phyloP scores from a whole-genome alignment of 2,329 filamentous ascomycete genomes.

The Ophiostoma piceae region DNA sequence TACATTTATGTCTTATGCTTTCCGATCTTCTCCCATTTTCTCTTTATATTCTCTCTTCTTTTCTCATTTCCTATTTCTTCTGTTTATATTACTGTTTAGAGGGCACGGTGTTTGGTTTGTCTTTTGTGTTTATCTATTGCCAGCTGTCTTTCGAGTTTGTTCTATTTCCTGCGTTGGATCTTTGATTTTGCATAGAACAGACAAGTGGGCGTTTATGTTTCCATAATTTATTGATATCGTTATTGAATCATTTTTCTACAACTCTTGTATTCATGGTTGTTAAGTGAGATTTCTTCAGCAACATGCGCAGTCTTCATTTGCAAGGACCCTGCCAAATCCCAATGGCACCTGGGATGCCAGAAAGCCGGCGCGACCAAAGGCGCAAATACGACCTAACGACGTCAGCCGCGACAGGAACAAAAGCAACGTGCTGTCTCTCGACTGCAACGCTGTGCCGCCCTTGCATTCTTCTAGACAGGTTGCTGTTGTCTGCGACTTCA shows the following conservation, averaged over 20 bases:
- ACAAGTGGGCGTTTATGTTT: conserved; percentile 9
- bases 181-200: conserved; percentile 11
- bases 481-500: not conserved
- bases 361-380: not conserved
- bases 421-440: not conserved
- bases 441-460: not conserved
- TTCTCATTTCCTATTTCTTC: not conserved
- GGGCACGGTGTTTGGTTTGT: conserved; percentile 13
- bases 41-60: conserved; percentile 12
- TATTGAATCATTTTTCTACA: not conserved
- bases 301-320: too few species aligned
- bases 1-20: conserved; percentile 18
- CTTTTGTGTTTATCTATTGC: not conserved
- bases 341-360: not conserved
- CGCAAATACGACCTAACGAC: not conserved
- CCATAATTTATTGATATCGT: not conserved
- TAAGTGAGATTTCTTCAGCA: too few species aligned
- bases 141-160: not conserved
- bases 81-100: conserved; percentile 11
- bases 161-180: conserved; percentile 3
- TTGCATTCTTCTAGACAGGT: not conserved
- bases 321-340: not conserved
- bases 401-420: not conserved
- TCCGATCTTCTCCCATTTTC: not conserved
- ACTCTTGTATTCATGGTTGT: not conserved